These are phyloP conservation scores for Plasmodium falciparum DNA, from an alignment of 169 alveolate species.

Conservation along the genomic window DNA sequence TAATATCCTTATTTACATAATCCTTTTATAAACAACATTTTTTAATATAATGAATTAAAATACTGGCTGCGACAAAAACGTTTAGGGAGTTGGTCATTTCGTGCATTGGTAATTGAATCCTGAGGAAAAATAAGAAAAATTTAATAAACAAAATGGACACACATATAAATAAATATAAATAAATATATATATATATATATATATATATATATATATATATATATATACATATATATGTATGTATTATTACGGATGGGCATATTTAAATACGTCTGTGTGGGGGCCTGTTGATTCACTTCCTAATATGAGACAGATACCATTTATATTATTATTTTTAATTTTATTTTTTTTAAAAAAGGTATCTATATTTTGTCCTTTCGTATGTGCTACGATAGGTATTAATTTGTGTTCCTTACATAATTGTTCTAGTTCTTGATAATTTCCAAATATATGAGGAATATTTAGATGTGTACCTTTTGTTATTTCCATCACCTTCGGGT, in stretches of 20 bases:
- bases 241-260: conserved; percentile 64
- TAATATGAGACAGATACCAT: conserved; percentile 70
- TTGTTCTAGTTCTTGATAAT: conserved; percentile 71
- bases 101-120: conserved; percentile 85
- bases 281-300: conserved; percentile 76
- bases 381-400: conserved; percentile 85
- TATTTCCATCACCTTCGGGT: conserved; percentile 83
- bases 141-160: background rate
- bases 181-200: background rate
- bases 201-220: background rate
- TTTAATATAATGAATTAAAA: conserved; percentile 81
- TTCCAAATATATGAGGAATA: conserved; percentile 81
- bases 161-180: background rate
- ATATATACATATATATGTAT: background rate
- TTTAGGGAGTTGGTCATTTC: conserved; percentile 85
- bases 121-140: conserved; percentile 27
- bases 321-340: conserved; percentile 11
- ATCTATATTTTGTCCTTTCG: conserved; percentile 69
- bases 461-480: conserved; percentile 84
- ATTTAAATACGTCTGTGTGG: conserved; percentile 35
- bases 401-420: conserved; percentile 79
- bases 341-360: background rate
- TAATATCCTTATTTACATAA: no score
- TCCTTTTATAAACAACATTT: background rate
- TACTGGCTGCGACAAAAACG: conserved; percentile 86